phyloP scores from a whole-genome alignment of 805 yeast genomes.

The Cyberlindnera xishuangbannaensis region DNA sequence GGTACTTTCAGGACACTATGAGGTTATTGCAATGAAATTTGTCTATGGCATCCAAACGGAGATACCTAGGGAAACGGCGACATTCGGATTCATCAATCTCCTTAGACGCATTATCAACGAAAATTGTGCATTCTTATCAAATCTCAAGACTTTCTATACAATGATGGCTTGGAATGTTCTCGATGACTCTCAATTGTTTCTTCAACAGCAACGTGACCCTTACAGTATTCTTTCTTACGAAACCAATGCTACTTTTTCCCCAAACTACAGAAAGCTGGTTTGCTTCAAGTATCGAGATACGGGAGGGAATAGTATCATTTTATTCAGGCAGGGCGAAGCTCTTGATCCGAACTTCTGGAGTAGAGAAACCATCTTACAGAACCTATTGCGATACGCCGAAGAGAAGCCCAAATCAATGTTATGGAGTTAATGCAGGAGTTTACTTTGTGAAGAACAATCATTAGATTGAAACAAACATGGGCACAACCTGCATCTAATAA shows the following conservation, averaged over 20 bases:
- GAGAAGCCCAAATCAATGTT: slow-evolving; percentile 5
- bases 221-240: slow-evolving; percentile 12
- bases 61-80: slow-evolving; percentile 6
- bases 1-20: slow-evolving; percentile 4
- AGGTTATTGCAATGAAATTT: slow-evolving; percentile 6
- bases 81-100: slow-evolving; percentile 4
- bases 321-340: background rate
- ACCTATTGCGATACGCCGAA: slow-evolving; percentile 5
- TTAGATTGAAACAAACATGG: too few relatives aligned
- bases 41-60: slow-evolving; percentile 21
- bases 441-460: too few relatives aligned
- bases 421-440: slow-evolving; percentile 14
- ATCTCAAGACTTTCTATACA: slow-evolving; percentile 6
- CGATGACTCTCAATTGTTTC: slow-evolving; percentile 14
- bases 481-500: too few relatives aligned
- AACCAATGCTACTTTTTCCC: slow-evolving; percentile 10
- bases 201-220: slow-evolving; percentile 4
- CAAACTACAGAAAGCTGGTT: slow-evolving; percentile 12
- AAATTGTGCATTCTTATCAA: background rate
- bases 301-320: background rate
- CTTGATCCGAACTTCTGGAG: slow-evolving; percentile 20
- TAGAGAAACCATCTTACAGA: slow-evolving; percentile 9
- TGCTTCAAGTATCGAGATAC: slow-evolving; percentile 3
- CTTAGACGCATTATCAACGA: background rate
- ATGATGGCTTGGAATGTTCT: slow-evolving; percentile 20